A percentile compares a stretch with the other conserved stretches of the same genome.
phyloP scores from a whole-genome alignment of 805 yeast genomes.

The Cyberlindnera subsufficiens region DNA sequence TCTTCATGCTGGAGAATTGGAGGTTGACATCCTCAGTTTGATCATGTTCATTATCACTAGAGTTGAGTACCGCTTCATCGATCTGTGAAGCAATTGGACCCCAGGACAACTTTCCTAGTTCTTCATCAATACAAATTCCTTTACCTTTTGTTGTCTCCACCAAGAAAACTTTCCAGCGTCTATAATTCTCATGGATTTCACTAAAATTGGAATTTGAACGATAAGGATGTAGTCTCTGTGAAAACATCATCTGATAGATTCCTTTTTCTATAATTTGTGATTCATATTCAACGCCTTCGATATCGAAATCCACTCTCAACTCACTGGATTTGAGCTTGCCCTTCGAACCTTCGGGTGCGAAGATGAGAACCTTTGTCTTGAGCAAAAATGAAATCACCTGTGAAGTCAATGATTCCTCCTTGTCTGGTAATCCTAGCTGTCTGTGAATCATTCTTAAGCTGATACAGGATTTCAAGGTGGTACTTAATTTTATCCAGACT shows the following conservation, averaged over 20 bases:
- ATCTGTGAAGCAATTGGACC: background rate
- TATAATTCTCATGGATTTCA: too few relatives aligned
- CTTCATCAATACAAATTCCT: constrained; percentile 12
- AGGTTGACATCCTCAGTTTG: background rate
- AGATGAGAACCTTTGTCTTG: background rate
- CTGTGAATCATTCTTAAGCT: constrained; percentile 11
- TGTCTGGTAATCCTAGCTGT: constrained; percentile 12
- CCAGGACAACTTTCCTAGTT: constrained; percentile 2
- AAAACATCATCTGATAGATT: background rate
- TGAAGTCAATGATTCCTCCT: constrained; percentile 2
- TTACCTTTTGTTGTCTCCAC: constrained; percentile 10
- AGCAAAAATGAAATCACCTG: constrained; percentile 10
- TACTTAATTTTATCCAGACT: constrained; percentile 26
- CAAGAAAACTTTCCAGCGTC: constrained; percentile 1
- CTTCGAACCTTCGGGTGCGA: too few relatives aligned
- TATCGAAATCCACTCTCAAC: constrained; percentile 1
- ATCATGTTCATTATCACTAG: background rate
- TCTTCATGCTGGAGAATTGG: constrained; percentile 2
- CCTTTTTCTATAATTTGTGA: constrained; percentile 4
- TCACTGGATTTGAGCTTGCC: background rate
- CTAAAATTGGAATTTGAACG: too few relatives aligned
- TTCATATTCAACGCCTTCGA: constrained; percentile 3
- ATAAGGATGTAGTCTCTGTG: too few relatives aligned
- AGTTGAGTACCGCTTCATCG: background rate
- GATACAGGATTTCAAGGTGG: constrained; percentile 15